Percentiles rank a stretch among this genome's conserved stretches.
Conservation (phyloP, 805 yeast species). For the Millerago galiae region DNA sequence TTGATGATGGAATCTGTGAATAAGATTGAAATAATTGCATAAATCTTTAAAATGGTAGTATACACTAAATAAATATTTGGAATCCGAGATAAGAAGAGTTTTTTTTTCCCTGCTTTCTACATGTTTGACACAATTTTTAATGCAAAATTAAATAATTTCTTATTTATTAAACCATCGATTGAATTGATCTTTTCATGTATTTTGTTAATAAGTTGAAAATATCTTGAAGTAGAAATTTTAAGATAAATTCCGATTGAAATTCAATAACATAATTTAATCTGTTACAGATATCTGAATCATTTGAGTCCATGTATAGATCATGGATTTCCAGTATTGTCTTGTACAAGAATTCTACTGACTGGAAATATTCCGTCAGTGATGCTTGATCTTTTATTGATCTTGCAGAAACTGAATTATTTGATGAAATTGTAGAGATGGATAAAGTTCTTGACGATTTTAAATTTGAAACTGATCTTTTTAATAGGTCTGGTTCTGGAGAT, state of each 20-base stretch:
- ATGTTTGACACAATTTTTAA: too few relatives aligned
- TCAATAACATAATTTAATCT: slow-evolving; percentile 5
- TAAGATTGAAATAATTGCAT: too few relatives aligned
- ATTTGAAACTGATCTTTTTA: neutral
- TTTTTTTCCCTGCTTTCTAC: neutral
- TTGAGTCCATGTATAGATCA: slow-evolving; percentile 1
- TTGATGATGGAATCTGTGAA: neutral
- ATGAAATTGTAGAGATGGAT: neutral
- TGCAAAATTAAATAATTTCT: too few relatives aligned
- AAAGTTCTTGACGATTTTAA: neutral
- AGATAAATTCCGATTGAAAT: slow-evolving; percentile 8
- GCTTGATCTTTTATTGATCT: slow-evolving; percentile 12
- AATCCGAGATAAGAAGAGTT: neutral
- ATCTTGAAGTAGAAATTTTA: slow-evolving; percentile 9
- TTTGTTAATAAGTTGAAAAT: neutral
- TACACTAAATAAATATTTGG: neutral
- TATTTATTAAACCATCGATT: too few relatives aligned
- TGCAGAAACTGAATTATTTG: slow-evolving; percentile 2
- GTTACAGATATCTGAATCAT: slow-evolving; percentile 2
- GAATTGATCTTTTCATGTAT: neutral
- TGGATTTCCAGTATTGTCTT: slow-evolving; percentile 6
- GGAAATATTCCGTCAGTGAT: slow-evolving; percentile 8
- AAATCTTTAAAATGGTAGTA: too few relatives aligned
- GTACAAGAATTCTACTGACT: slow-evolving; percentile 4
- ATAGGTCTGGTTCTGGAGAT: too few relatives aligned